Percentiles rank a stretch among this genome's conserved stretches.
Evolutionary conservation across 2,329 filamentous ascomycete species (phyloP).

Genomic region (Clonostachys rosea): DNA sequence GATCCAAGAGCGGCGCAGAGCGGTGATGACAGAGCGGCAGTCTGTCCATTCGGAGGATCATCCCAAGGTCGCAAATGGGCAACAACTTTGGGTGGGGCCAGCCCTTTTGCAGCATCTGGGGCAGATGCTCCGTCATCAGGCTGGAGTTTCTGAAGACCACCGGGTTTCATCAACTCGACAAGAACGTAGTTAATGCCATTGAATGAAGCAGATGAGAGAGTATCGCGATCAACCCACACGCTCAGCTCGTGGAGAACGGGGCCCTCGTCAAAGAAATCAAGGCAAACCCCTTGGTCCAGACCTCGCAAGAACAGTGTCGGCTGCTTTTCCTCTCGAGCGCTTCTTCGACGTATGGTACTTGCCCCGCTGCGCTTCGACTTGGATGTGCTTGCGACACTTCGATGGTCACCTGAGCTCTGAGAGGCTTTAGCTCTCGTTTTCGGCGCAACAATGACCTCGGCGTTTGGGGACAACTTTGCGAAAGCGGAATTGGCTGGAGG

Average conservation of each 20-base stretch:
- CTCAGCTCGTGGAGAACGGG: constrained; percentile 54
- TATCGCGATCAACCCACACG: constrained; percentile 81
- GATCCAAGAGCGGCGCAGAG: constrained; percentile 72
- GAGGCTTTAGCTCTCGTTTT: constrained; percentile 74
- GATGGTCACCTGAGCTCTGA: constrained; percentile 65
- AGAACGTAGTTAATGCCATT: constrained; percentile 72
- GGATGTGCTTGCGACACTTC: constrained; percentile 76
- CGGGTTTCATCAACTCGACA: constrained; percentile 83
- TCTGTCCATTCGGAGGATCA: constrained; percentile 77
- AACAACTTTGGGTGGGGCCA: constrained; percentile 56
- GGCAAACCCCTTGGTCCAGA: constrained; percentile 64
- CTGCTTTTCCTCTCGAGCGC: constrained; percentile 58
- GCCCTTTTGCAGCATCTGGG: constrained; percentile 18
- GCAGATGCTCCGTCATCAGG: constrained; percentile 61
- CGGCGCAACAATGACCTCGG: constrained; percentile 94
- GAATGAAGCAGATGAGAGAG: constrained; percentile 67
- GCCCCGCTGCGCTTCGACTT: constrained; percentile 74
- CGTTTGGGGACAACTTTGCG: constrained; percentile 88
- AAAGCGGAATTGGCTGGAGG: constrained; percentile 68
- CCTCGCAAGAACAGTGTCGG: constrained; percentile 75
- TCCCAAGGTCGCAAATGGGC: constrained; percentile 77
- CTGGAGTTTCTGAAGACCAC: constrained; percentile 67
- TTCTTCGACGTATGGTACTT: constrained; percentile 60
- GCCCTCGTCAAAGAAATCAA: constrained; percentile 76
- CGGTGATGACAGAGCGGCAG: constrained; percentile 72